A percentile compares a stretch with the other conserved stretches of the same genome.
These are phyloP conservation scores for Isoetes taiwanensis DNA, from an alignment of 75 land plant genomes.

Conservation along the genomic window DNA sequence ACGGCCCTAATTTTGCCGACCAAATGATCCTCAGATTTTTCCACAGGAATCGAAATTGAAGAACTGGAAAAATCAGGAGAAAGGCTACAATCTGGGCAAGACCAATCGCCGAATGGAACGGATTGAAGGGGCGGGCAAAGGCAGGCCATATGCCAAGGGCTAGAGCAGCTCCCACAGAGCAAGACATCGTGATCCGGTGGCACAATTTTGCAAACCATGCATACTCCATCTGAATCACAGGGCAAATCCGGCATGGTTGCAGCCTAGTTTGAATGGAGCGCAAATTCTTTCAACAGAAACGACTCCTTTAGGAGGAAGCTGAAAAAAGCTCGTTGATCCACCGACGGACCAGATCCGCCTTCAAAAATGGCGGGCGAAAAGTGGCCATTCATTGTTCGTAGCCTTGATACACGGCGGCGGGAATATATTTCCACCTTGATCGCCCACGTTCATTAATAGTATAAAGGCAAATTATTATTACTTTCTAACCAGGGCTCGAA, in stretches of 20 bases:
- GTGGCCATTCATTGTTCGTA: too few species aligned
- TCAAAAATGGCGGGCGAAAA: too few species aligned
- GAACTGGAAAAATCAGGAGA: background rate
- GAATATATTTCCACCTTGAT: too few species aligned
- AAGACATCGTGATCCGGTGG: background rate
- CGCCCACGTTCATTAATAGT: too few species aligned
- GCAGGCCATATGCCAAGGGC: background rate
- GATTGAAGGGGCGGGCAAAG: background rate
- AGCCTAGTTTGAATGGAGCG: too few species aligned
- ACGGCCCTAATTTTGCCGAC: background rate
- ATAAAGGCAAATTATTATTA: too few species aligned
- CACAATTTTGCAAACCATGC: background rate
- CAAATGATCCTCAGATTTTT: background rate
- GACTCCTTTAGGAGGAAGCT: too few species aligned
- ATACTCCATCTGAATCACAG: background rate
- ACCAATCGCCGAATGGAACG: background rate
- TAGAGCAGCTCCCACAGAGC: background rate
- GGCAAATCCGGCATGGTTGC: background rate
- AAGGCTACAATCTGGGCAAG: background rate
- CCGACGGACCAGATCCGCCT: too few species aligned
- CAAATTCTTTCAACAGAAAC: too few species aligned
- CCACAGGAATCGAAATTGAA: background rate
- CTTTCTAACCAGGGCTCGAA: too few species aligned
- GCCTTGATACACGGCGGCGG: too few species aligned
- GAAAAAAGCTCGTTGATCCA: too few species aligned